These are phyloP conservation scores for Aristolochia fimbriata DNA, from an alignment of 164 flowering plant genomes.

Conservation along the genomic window DNA sequence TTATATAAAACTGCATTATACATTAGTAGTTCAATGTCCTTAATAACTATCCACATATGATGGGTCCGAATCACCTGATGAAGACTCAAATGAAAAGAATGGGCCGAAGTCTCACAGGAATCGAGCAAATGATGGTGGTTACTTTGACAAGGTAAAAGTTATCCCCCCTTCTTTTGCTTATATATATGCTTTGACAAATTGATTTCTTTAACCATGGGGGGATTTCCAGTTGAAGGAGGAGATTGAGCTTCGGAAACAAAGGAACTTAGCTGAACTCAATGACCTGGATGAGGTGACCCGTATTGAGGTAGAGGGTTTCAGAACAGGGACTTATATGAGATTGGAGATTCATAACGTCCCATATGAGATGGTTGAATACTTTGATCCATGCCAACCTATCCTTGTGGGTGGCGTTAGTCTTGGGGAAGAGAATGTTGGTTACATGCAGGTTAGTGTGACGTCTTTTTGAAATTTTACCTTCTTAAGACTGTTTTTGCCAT, in stretches of 20 bases:
- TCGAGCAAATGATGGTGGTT: constrained; percentile 42
- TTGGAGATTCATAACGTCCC: constrained; percentile 85
- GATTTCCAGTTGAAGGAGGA: constrained; percentile 76
- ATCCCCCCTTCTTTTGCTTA: background rate
- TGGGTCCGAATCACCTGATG: constrained; percentile 57
- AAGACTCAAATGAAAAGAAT: constrained; percentile 33
- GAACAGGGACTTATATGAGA: constrained; percentile 81
- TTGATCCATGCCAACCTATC: constrained; percentile 86
- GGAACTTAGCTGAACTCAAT: constrained; percentile 71
- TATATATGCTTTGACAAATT: background rate
- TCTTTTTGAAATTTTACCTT: background rate
- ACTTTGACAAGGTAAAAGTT: constrained; percentile 59
- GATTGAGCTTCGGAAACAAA: constrained; percentile 68
- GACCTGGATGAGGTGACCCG: constrained; percentile 80
- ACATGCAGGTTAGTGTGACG: constrained; percentile 74
- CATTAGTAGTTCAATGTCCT: constrained; percentile 24
- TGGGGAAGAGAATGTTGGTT: constrained; percentile 89
- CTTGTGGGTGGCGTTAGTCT: constrained; percentile 86
- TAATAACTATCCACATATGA: constrained; percentile 49
- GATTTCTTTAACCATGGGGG: background rate
- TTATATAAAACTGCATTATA: background rate
- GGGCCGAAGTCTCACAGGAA: constrained; percentile 22
- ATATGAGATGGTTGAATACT: constrained; percentile 89
- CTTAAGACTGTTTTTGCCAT: background rate
- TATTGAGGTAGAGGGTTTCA: constrained; percentile 78